A percentile compares a stretch with the other conserved stretches of the same genome.
Evolutionary conservation across 1,284 basidiomycete species (phyloP).

Genomic region (Volvariella surrecta): DNA sequence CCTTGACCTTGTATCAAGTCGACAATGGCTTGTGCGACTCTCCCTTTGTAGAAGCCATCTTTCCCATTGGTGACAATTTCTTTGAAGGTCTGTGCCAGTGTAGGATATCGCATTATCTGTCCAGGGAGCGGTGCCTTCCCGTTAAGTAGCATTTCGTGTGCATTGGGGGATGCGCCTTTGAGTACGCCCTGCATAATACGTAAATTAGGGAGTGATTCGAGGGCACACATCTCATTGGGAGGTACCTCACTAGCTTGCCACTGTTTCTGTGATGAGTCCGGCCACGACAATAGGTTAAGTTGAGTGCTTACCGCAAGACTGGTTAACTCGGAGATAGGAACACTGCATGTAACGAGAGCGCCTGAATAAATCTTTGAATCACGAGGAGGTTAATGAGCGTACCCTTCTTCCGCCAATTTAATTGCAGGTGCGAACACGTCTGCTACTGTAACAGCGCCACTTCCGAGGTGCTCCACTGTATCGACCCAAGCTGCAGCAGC

Average conservation of each 20-base stretch:
- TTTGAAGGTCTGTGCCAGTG: conserved; percentile 79
- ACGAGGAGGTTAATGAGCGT: conserved; percentile 9
- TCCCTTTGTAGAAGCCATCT: conserved; percentile 88
- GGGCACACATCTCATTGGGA: neutral
- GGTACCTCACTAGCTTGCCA: conserved; percentile 67
- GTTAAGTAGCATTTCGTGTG: conserved; percentile 78
- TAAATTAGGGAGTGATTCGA: neutral
- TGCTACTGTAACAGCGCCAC: conserved; percentile 66
- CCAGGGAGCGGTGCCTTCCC: conserved; percentile 75
- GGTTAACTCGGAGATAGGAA: conserved; percentile 77
- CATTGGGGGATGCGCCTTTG: conserved; percentile 76
- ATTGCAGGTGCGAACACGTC: conserved; percentile 90
- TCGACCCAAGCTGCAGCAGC: conserved; percentile 93
- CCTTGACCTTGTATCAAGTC: conserved; percentile 77
- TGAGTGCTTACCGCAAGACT: conserved; percentile 39
- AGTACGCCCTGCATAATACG: conserved; percentile 40
- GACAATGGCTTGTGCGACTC: conserved; percentile 85
- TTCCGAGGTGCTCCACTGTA: conserved; percentile 78
- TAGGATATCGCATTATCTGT: conserved; percentile 71
- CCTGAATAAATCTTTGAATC: conserved; percentile 3
- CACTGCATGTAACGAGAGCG: too few species aligned
- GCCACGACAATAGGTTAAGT: neutral
- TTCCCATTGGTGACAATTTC: conserved; percentile 76
- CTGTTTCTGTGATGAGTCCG: conserved; percentile 23
- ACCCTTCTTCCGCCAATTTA: conserved; percentile 82